These are phyloP conservation scores for Protomyces inundatus DNA, from an alignment of 1,139 yeast species.

Conservation along the genomic window DNA sequence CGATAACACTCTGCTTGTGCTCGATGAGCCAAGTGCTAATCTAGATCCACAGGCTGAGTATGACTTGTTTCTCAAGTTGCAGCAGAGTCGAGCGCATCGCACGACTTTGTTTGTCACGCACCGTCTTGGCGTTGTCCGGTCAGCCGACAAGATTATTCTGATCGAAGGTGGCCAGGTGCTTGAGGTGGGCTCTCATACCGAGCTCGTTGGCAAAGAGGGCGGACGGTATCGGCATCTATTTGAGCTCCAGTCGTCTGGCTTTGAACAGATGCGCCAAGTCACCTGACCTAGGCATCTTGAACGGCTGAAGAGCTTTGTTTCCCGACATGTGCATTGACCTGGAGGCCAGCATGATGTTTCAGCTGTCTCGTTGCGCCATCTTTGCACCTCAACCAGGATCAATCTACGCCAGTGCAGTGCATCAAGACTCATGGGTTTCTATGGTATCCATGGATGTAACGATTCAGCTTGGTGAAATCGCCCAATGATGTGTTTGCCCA, in stretches of 20 bases:
- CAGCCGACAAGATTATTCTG: conserved; percentile 81
- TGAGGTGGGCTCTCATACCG: conserved; percentile 78
- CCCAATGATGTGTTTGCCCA: no score
- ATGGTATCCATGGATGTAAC: no score
- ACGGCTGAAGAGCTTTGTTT: no score
- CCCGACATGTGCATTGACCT: no score
- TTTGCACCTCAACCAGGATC: no score
- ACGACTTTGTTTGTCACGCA: conserved; percentile 94
- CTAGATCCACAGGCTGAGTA: conserved; percentile 90
- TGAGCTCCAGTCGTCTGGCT: conserved; percentile 7
- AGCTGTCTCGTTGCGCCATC: no score
- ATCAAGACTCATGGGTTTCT: no score
- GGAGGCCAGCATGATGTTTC: no score
- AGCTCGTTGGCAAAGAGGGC: conserved; percentile 54
- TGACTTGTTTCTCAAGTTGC: conserved; percentile 51
- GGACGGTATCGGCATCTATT: conserved; percentile 4
- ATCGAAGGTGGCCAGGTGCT: conserved; percentile 78
- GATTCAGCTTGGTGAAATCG: no score
- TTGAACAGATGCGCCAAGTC: not conserved
- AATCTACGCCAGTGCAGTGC: no score
- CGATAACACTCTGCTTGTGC: conserved; percentile 48
- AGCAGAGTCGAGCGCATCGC: conserved; percentile 62
- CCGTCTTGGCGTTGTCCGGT: conserved; percentile 86
- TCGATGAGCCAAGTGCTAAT: conserved; percentile 97
- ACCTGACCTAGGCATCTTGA: not conserved